Base-by-base conservation (phyloP, 495 filamentous ascomycete species). In the Podospora australis region DNA sequence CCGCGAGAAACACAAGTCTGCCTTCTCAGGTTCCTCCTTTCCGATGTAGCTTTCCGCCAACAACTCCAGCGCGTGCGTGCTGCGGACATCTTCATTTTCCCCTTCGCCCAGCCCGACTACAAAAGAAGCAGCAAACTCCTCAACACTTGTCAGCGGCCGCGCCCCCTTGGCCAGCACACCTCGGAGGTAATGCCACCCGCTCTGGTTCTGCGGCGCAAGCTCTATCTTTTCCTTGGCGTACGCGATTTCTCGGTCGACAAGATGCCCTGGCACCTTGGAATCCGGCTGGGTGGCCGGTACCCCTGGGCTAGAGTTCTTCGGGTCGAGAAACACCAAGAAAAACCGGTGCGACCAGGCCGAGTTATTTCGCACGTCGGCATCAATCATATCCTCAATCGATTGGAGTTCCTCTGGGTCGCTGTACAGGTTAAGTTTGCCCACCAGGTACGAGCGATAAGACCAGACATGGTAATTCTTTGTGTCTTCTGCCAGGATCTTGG, bases 401-500 rank as follows among this genome's bases (percentile, higher is more conserved):
- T 75, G 66, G 22, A 90, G 68, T 70, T 98, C 92, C 8, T 52
- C 68, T 2, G 49, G 49, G 42, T 50, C 53, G 26, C 34, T 56
- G 56, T 66, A 98, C 16, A 91, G 66, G 16, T 71, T 72, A 59
- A 97, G 87, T 56, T 88, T 86, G 25, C 79, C 77, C 29, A 96
- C 88, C 1, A 97, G 73, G 79, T 90, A 97, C 68, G 96, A 92
- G 11, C 87, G 78, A 64, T 97, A 97, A 44, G 83, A 87, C 91
- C 92, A 98, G 30, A 98, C 94, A 64, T 98, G 92, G 62, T 97
- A 97, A 71, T 98, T 98, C 66, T 98, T 98, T 10, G 83, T 78
- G 65, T 98, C 92, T 54, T 82, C 74, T 48, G 77, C 76, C 35
- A 98, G 86, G 80, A 96, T 96, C 32, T 74, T 58, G 49, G 74